Conservation (phyloP, 2,329 filamentous ascomycete species). For the Escovopsis weberi region DNA sequence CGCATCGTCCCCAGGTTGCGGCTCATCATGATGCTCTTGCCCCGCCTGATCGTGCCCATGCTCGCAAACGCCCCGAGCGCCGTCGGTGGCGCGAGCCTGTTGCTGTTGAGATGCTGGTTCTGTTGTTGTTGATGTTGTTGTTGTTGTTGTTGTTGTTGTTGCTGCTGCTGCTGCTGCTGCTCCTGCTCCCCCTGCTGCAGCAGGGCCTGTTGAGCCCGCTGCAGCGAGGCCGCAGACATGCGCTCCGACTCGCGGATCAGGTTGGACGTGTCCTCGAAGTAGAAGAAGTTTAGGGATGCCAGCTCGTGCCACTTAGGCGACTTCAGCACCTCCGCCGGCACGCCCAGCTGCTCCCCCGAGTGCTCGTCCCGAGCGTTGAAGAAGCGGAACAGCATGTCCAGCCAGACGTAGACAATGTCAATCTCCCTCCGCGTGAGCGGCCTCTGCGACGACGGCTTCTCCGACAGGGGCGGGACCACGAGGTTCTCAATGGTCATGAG, state of each 20-base stretch:
- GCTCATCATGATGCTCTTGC: conserved; percentile 81
- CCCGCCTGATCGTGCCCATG: conserved; percentile 50
- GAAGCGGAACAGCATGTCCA: conserved; percentile 80
- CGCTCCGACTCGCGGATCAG: conserved; percentile 90
- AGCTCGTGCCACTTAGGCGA: conserved; percentile 98
- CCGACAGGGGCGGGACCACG: conserved; percentile 83
- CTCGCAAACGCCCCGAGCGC: conserved; percentile 40
- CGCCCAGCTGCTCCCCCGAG: conserved; percentile 65
- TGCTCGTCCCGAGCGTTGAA: conserved; percentile 88
- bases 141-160: too few relatives aligned
- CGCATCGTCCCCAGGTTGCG: conserved; percentile 93
- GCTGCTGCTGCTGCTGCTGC: conserved; percentile 23
- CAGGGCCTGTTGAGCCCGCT: conserved; percentile 57
- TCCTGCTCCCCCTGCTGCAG: conserved; percentile 30
- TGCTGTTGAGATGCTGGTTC: too few relatives aligned
- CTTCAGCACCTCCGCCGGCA: conserved; percentile 82
- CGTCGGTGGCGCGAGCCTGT: conserved; percentile 52
- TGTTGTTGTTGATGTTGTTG: too few relatives aligned
- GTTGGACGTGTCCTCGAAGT: conserved; percentile 83
- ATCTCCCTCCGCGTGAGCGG: conserved; percentile 76
- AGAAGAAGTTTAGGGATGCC: conserved; percentile 95
- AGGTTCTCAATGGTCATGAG: conserved; percentile 80
- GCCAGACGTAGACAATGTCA: conserved; percentile 90
- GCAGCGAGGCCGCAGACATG: conserved; percentile 79
- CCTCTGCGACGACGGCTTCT: conserved; percentile 79